phyloP scores from a whole-genome alignment of 768 basidiomycete species.

The Gymnopilus dilepis region DNA sequence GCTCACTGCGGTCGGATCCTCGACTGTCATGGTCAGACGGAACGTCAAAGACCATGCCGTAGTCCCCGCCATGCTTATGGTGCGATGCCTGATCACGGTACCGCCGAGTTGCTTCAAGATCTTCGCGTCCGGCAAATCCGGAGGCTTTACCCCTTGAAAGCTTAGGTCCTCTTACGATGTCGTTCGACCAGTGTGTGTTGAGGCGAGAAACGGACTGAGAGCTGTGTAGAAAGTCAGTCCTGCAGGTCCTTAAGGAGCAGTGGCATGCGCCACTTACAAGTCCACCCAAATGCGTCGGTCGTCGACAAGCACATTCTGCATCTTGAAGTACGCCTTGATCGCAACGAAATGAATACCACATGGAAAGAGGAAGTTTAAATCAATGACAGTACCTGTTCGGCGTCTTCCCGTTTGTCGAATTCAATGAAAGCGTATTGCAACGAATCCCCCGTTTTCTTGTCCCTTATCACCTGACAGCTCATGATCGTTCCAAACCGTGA shows the following conservation, averaged over 20 bases:
- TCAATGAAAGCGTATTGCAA: constrained; percentile 99
- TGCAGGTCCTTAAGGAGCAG: not conserved
- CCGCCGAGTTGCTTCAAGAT: constrained; percentile 72
- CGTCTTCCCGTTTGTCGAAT: constrained; percentile 91
- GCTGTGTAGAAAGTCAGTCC: constrained; percentile 41
- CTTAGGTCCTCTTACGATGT: constrained; percentile 58
- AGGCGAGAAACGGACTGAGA: constrained; percentile 94
- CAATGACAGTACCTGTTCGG: constrained; percentile 76
- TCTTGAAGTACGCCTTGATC: constrained; percentile 93
- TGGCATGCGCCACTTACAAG: constrained; percentile 65
- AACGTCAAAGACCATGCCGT: constrained; percentile 90
- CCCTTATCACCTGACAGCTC: constrained; percentile 97
- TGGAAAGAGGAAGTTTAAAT: not conserved
- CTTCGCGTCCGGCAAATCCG: constrained; percentile 71
- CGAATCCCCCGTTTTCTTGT: constrained; percentile 95
- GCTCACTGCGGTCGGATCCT: constrained; percentile 42
- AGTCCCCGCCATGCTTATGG: constrained; percentile 40
- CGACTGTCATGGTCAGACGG: constrained; percentile 34
- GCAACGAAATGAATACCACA: constrained; percentile 11
- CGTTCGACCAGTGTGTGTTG: constrained; percentile 84
- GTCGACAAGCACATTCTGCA: constrained; percentile 99
- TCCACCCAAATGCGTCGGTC: constrained; percentile 99
- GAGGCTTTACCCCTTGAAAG: constrained; percentile 37
- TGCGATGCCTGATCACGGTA: constrained; percentile 57
- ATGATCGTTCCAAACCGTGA: constrained; percentile 94